Evolutionary conservation across 78 protist genomes (phyloP).

Genomic region (Neovahlkampfia damariscottae): DNA sequence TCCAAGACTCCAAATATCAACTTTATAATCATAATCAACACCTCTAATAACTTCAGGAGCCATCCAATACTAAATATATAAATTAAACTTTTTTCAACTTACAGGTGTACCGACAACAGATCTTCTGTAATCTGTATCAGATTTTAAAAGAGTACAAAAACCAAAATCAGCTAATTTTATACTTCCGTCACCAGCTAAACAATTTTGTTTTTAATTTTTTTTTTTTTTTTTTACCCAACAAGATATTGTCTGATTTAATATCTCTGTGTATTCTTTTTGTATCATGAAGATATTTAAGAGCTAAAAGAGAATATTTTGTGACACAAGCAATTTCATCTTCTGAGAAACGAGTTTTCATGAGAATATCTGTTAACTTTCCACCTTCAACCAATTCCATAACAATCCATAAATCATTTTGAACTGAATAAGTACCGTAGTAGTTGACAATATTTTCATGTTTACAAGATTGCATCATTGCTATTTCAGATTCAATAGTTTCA

Average conservation of each 20-base stretch:
- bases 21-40: slow-evolving; percentile 66
- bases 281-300: slow-evolving; percentile 63
- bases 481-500: slow-evolving; percentile 2
- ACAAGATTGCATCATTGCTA: slow-evolving; percentile 10
- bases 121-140: slow-evolving; percentile 46
- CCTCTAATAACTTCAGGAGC: slow-evolving; percentile 87
- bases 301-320: slow-evolving; percentile 41
- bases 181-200: no score
- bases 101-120: slow-evolving; percentile 58
- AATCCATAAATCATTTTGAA: slow-evolving; percentile 71
- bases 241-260: slow-evolving; percentile 79
- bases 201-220: no score
- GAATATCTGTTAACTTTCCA: slow-evolving; percentile 70
- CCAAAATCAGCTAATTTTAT: slow-evolving; percentile 87
- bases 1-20: slow-evolving; percentile 89
- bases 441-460: neutral
- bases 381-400: slow-evolving; percentile 85
- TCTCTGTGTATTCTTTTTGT: slow-evolving; percentile 78
- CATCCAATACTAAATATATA: slow-evolving; percentile 82
- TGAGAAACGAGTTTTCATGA: slow-evolving; percentile 33
- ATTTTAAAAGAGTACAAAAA: slow-evolving; percentile 78
- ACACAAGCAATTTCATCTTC: slow-evolving; percentile 70
- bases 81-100: neutral
- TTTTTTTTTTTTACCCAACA: slow-evolving; percentile 44
- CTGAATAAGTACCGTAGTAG: slow-evolving; percentile 10